Base-by-base conservation (phyloP, 192 early-diverging fungal species). In the Umbelopsis vinacea region DNA sequence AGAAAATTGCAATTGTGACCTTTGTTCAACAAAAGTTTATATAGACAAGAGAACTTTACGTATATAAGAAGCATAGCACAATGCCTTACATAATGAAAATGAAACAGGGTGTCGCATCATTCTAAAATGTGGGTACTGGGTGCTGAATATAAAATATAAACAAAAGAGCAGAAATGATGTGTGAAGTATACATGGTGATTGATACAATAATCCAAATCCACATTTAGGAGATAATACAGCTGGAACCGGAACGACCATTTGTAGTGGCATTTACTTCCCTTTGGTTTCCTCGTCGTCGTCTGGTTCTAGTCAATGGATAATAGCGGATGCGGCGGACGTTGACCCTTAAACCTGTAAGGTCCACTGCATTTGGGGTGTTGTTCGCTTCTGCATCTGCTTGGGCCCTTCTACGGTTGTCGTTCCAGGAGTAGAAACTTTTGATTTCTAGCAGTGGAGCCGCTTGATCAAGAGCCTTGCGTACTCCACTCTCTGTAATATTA, bases 401-500 rank as follows among this genome's bases (percentile, higher is more conserved):
- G 21, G 46, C 43, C 45, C 55, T 23, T 52, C 60, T 12, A 38
- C 66, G 46, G 40, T 71, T 57, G 45, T 73, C 66, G 21, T 48
- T 54, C 82, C 80, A 83, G 17, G 82, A 86, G 57, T 83, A 86
- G 38, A 81, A 86, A 55, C 81, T 86, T 63, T 82, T 77, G 66
- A 86, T 81, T 6, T 69, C 73, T 14, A 86, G 63, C 19, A 77
- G 43, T 14, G 82, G 70, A 45, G 72, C 68, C 15, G 77, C 77
- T 21, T 74, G 81, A 14, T 55, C 69, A 17, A 80, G 76, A 0
- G 84, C 82, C 0, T 66, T 66, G 17, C 76, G 76, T 29, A 87
- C 80, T 4, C 85, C 85, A 12, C 69, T 71, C 22, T 83, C 79
- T 0, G 85, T 82, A 21, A 87, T 82, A 54, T 84, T 82, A 11